Evolutionary conservation across 2,329 filamentous ascomycete species (phyloP).

Genomic region (Microdochium paspali): DNA sequence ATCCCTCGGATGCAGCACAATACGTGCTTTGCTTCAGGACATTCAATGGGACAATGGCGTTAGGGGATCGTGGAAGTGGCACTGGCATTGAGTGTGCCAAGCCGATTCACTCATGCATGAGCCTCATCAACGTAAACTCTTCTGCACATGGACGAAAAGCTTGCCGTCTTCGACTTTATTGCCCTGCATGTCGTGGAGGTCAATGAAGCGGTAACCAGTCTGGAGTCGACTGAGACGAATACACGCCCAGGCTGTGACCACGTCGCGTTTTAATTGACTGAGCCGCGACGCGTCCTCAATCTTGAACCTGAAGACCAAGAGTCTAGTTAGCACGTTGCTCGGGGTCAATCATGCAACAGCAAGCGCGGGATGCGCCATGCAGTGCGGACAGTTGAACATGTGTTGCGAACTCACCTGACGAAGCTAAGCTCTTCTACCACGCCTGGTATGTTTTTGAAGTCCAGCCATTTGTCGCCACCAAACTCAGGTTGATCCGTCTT

Average conservation of each 20-base stretch:
- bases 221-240: conserved; percentile 49
- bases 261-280: conserved; percentile 21
- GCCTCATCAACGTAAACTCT: conserved; percentile 25
- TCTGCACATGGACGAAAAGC: conserved; percentile 43
- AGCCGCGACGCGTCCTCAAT: conserved; percentile 37
- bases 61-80: too few relatives aligned
- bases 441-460: conserved; percentile 47
- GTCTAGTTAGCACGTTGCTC: conserved; percentile 11
- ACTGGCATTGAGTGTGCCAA: too few relatives aligned
- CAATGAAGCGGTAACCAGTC: conserved; percentile 44
- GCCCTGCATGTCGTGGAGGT: conserved; percentile 36
- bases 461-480: conserved; percentile 36
- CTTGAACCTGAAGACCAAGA: conserved; percentile 34
- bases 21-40: too few relatives aligned
- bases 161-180: conserved; percentile 33
- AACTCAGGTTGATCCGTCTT: conserved; percentile 58
- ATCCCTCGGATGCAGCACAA: too few relatives aligned
- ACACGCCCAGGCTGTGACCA: conserved; percentile 45
- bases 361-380: too few relatives aligned
- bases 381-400: too few relatives aligned
- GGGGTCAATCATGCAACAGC: conserved; percentile 3
- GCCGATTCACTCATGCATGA: not conserved
- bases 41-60: too few relatives aligned
- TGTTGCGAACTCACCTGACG: conserved; percentile 56
- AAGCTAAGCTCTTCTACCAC: conserved; percentile 65